phyloP scores from a whole-genome alignment of 345 rosid genomes.

The Bretschneidera sinensis region DNA sequence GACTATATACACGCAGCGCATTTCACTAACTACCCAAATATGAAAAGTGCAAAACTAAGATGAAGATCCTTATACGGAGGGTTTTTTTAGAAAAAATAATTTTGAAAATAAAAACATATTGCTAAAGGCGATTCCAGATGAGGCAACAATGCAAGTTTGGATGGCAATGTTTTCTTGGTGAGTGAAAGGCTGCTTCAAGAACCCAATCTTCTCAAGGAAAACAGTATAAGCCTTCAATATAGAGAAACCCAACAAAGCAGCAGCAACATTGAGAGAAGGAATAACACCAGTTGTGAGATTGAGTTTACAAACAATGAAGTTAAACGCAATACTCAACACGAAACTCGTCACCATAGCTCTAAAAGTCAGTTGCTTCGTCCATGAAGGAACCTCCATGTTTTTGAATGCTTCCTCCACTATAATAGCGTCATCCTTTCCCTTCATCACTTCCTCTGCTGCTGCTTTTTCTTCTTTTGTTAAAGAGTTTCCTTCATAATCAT shows the following conservation, averaged over 20 bases:
- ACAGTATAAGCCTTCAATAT: conserved; percentile 38
- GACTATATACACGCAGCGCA: no score
- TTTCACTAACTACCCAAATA: no score
- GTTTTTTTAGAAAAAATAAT: no score
- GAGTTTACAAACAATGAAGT: conserved; percentile 65
- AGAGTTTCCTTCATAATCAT: no score
- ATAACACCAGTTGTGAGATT: conserved; percentile 68
- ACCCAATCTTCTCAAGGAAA: conserved; percentile 39
- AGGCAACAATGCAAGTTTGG: conserved; percentile 85
- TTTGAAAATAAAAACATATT: no score
- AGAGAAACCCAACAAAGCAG: conserved; percentile 55
- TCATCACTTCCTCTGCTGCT: no score
- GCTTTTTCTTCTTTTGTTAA: no score
- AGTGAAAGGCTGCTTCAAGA: conserved; percentile 70
- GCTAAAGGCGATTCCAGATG: conserved; percentile 95
- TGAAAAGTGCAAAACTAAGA: no score
- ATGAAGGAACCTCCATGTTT: conserved; percentile 34
- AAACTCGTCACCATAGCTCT: conserved; percentile 45
- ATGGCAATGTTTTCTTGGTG: conserved; percentile 84
- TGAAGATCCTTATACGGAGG: no score
- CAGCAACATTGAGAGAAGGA: conserved; percentile 62
- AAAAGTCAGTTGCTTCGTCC: conserved; percentile 46
- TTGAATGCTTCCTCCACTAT: conserved; percentile 39
- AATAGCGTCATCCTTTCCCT: no score
- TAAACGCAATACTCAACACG: conserved; percentile 47